These are phyloP conservation scores for Didymella keratinophila DNA, from an alignment of 2,329 filamentous ascomycete species.

Conservation along the genomic window DNA sequence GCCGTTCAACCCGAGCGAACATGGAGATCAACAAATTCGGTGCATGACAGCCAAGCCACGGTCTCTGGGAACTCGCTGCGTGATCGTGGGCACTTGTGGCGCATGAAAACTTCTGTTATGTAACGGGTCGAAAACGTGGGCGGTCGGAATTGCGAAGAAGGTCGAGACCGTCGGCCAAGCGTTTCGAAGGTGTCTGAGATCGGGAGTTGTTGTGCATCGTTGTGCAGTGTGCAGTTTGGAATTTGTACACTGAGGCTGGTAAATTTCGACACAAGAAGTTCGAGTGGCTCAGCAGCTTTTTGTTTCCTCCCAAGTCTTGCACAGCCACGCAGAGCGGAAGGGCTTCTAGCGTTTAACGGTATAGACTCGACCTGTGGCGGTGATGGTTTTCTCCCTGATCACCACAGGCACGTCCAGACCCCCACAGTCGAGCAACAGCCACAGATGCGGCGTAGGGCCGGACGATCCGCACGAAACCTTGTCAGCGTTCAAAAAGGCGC, in stretches of 20 bases:
- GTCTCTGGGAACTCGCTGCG: constrained; percentile 7
- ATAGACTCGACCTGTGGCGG: constrained; percentile 20
- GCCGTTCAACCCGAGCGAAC: constrained; percentile 13
- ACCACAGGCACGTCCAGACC: constrained; percentile 12
- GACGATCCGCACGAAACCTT: neutral
- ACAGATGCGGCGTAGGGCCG: neutral
- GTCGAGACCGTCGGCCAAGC: constrained; percentile 15
- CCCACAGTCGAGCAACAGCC: constrained; percentile 11
- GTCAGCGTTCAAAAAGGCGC: neutral
- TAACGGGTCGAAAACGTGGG: constrained; percentile 15
- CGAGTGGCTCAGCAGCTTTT: constrained; percentile 19
- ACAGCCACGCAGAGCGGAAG: constrained; percentile 21
- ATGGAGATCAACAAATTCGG: constrained; percentile 16
- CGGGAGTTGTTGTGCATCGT: neutral
- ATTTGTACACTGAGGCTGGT: constrained; percentile 11
- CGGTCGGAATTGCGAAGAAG: constrained; percentile 1
- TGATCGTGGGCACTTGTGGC: constrained; percentile 9
- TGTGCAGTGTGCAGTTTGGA: neutral
- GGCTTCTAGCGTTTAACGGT: constrained; percentile 20
- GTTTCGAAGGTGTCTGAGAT: constrained; percentile 17
- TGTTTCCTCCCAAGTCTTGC: constrained; percentile 15
- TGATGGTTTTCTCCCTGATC: constrained; percentile 10
- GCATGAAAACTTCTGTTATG: constrained; percentile 17
- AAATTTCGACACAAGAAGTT: neutral
- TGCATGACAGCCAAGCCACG: constrained; percentile 16